Conservation (phyloP, 2,329 filamentous ascomycete species). For the Penicillium thymicola region DNA sequence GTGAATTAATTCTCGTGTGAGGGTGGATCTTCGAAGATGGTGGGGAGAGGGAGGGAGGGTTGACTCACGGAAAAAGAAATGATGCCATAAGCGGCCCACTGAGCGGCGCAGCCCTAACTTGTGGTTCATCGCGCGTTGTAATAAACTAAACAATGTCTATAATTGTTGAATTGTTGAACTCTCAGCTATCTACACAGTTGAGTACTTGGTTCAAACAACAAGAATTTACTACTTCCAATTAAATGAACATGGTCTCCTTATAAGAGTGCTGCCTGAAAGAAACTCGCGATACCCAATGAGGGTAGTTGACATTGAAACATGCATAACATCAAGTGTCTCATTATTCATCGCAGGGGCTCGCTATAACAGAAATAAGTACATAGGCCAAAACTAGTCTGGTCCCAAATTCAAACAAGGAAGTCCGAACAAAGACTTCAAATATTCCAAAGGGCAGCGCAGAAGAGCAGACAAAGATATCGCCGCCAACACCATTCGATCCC, state of each 20-base stretch:
- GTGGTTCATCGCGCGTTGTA: background rate
- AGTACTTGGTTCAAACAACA: background rate
- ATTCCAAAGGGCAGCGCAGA: background rate
- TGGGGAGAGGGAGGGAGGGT: slow-evolving; percentile 24
- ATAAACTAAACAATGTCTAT: background rate
- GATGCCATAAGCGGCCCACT: slow-evolving; percentile 35
- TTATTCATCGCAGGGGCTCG: slow-evolving; percentile 25
- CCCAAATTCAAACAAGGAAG: slow-evolving; percentile 15
- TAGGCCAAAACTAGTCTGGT: background rate
- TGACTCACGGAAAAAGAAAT: slow-evolving; percentile 34
- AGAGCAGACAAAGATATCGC: slow-evolving; percentile 12
- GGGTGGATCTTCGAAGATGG: slow-evolving; percentile 26
- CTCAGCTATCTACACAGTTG: background rate
- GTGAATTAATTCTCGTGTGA: slow-evolving; percentile 19
- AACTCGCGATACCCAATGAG: slow-evolving; percentile 1
- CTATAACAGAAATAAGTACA: slow-evolving; percentile 16
- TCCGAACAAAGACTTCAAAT: background rate
- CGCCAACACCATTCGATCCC: slow-evolving; percentile 15
- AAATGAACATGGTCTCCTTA: background rate
- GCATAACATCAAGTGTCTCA: slow-evolving; percentile 18
- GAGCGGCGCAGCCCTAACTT: slow-evolving; percentile 27
- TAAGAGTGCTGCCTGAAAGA: slow-evolving; percentile 4
- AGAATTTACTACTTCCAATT: background rate
- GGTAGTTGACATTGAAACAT: slow-evolving; percentile 11
- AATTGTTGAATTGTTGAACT: background rate